Base-by-base conservation (phyloP, 2,329 filamentous ascomycete genomes). In the Sordariomycetes sp. region DNA sequence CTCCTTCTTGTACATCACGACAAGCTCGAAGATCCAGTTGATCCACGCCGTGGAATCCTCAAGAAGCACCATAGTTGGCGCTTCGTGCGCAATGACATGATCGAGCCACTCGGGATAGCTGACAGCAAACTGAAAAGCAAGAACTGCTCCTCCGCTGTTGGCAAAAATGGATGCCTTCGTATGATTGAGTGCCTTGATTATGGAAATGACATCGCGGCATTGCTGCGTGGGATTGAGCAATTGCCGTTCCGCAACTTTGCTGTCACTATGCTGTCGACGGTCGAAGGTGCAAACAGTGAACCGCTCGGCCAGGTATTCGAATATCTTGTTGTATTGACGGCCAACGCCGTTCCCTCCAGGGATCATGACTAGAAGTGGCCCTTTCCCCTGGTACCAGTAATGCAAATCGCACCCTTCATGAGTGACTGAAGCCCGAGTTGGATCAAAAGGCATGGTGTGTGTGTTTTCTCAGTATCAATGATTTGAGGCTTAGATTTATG, bases 321-420 rank as follows among this genome's bases (percentile, higher is more conserved):
- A 53, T 17, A 56, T 41, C 18, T 39, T 24, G 43, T 48, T 41
- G 44, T 46, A 57, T 30, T 57, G 54, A 5, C 41, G 38, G 6
- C 51, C 54, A 36, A 54, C 50, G 17, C 54, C 54, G 35, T 54
- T 54, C 17, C 54, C 54, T 34, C 54, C 53, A 2, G 53, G 52
- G 18, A 57, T 39, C 39, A 56, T 55, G 26, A 42, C 41, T 19
- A 57, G 42, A 4, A 57, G 44, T 6, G 51, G 53, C 0, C 53
- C 53, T 6, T 24, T 37, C 31, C 53, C 53, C 30, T 46, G 47
- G 38, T 44, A 43, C 47, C 47, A 55, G 40, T 54, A 57, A 32
- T 54, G 49, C 30, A 6, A 55, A n/a, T n/a, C n/a, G n/a, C n/a
- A n/a, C n/a, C n/a, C n/a, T n/a, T n/a, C n/a, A n/a, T n/a, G n/a